Evolutionary conservation across 2,329 filamentous ascomycete genomes (phyloP).

Genomic region (Fusarium poae): DNA sequence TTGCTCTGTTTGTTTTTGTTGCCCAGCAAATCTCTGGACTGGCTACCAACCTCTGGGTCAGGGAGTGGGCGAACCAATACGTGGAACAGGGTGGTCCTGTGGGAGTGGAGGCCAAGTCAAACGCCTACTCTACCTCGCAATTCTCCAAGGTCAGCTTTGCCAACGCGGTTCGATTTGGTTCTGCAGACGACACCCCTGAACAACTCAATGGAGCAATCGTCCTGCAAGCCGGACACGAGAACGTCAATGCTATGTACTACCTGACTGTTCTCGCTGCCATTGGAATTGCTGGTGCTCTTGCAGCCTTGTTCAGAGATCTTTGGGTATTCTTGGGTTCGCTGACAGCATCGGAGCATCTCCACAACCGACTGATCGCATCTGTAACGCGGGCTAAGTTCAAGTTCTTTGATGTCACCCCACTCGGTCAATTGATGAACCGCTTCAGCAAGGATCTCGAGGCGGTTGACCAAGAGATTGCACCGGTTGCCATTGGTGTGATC

Average conservation of each 20-base stretch:
- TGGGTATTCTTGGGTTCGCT: constrained; percentile 95
- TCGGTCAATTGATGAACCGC: constrained; percentile 97
- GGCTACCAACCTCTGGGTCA: constrained; percentile 93
- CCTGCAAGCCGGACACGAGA: constrained; percentile 35
- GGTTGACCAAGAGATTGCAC: constrained; percentile 94
- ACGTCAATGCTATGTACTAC: constrained; percentile 87
- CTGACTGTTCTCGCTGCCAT: constrained; percentile 85
- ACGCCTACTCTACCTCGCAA: constrained; percentile 45
- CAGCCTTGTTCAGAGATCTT: constrained; percentile 85
- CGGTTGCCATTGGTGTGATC: constrained; percentile 83
- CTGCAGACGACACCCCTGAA: constrained; percentile 28
- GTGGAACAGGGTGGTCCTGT: constrained; percentile 52
- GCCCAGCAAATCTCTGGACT: constrained; percentile 88
- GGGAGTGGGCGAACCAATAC: constrained; percentile 95
- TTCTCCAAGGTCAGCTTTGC: constrained; percentile 53
- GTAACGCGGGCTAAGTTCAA: constrained; percentile 93
- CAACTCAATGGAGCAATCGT: constrained; percentile 13
- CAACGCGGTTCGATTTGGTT: constrained; percentile 56
- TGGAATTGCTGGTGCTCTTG: constrained; percentile 80
- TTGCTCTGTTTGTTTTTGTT: constrained; percentile 80
- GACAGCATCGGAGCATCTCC: constrained; percentile 86
- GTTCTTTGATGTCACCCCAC: constrained; percentile 96
- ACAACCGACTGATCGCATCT: constrained; percentile 80
- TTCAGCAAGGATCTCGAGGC: constrained; percentile 98
- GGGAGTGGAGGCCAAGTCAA: constrained; percentile 38